Conservation (phyloP, 2,329 filamentous ascomycete genomes). For the Neofusicoccum parvum region DNA sequence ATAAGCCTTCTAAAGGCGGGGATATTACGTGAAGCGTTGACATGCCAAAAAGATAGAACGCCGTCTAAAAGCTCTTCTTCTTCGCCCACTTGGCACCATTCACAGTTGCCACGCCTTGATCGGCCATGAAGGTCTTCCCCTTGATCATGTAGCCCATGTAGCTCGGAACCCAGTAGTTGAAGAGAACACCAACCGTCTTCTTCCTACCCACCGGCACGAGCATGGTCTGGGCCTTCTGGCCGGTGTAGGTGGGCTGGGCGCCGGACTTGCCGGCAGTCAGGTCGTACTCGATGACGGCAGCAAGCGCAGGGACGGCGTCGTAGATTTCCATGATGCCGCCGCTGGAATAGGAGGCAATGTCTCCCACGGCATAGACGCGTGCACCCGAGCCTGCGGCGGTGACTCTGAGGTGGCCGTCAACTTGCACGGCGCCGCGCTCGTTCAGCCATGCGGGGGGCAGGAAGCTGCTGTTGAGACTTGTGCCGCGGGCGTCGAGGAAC, state of each 20-base stretch:
- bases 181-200: background rate
- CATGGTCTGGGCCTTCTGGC: conserved; percentile 1
- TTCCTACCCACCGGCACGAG: background rate
- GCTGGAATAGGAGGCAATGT: conserved; percentile 33
- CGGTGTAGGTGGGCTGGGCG: background rate
- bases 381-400: conserved; percentile 23
- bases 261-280: background rate
- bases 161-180: conserved; percentile 11
- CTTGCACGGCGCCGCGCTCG: conserved; percentile 30
- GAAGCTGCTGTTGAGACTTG: conserved; percentile 31
- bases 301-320: conserved; percentile 25
- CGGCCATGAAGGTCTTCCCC: conserved; percentile 24
- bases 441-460: conserved; percentile 31
- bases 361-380: conserved; percentile 38
- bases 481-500: conserved; percentile 36
- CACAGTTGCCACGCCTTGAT: conserved; percentile 22
- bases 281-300: conserved; percentile 8
- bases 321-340: conserved; percentile 35
- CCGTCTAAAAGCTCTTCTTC: background rate
- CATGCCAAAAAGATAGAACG: background rate
- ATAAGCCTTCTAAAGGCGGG: background rate
- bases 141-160: conserved; percentile 26
- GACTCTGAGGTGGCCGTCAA: conserved; percentile 23
- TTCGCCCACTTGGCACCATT: conserved; percentile 22
- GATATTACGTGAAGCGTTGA: background rate